Evolutionary conservation across 352 stramenopile genomes (phyloP), one percentile per base, ranked within the genome.

Genomic region (Halophytophthora polymorphica): DNA sequence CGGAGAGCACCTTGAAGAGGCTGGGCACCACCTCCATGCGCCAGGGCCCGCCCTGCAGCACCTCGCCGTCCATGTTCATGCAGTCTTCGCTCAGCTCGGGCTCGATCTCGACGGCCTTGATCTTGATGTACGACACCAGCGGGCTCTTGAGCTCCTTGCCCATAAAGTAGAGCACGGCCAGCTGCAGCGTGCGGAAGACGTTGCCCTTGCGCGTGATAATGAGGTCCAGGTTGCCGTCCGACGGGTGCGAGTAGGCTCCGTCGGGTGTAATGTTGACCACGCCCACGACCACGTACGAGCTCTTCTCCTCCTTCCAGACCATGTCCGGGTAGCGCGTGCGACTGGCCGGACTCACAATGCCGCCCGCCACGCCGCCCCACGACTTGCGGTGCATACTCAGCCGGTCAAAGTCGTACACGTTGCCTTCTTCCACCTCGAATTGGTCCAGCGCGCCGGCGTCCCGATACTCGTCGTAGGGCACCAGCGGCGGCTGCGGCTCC

Each of bases 11-110:
- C 61, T 93, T 93, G 64, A 93, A 93, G 39, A 93, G 69, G 52
- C 82, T 93, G n/a, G 82, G 82, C 17, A 93, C 75, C 22, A 93
- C 69, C 47, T 93, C 82, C 69, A 90, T 89, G n/a, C 77, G 77
- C 77, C 79, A 93, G 1, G 82, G 79, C 5, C 82, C 82, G 2
- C 67, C 66, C 4, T 63, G 41, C 17, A 93, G 60, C 47, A 89
- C 79, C 61, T 93, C 82, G 23, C 82, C 82, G 53, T 93, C 82
- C 44, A 89, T 93, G 63, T 93, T 93, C 72, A 89, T 86, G 56
- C 73, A 74, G 55, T 88, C 74, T 6, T 63, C 56, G 17, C 58
- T 31, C 43, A 90, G 60, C 46, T 92, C 77, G 17, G 78, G 73
- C 33, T 83, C 60, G 34, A 93, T 74, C 39, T 83, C 69, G 15